Base-by-base conservation (phyloP, 192 early-diverging fungal species). In the Podila minutissima region DNA sequence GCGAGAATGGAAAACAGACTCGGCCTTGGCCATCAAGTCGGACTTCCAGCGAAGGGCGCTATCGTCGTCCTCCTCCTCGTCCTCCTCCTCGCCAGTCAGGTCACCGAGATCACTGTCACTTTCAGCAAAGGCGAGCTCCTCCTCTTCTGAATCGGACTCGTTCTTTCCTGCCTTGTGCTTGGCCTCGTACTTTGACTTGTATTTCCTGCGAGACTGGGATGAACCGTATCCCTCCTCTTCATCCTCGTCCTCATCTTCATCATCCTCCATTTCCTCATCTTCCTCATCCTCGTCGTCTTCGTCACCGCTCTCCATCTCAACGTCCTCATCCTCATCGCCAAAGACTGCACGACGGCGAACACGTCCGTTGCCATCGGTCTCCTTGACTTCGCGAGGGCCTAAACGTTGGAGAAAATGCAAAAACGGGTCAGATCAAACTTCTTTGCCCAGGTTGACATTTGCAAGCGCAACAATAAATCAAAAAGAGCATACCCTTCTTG, bases 51-150 rank as follows among this genome's bases (percentile, higher is more conserved):
- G 83, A 29, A 92, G 59, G 29, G 84, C 72, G 7, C 89, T 90
- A 50, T 87, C 86, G 3, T 87, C 69, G 33, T 83, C 74, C 17
- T 76, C 74, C 3, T 86, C 83, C 28, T 84, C 86, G 0, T 83
- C 83, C 1, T 87, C 83, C 1, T 87, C 74, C 2, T 86, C 84
- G 22, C 57, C 62, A n/a, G 69, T 51, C 17, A 74, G n/a, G n/a
- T 83, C 83, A n/a, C 83, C 89, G 15, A 91, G 69, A 57, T 93
- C 94, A 55, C 93, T 86, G 59, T 95, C 93, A 84, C 91, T 92
- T 66, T 95, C 95, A 61, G 91, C 91, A 75, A 89, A 90, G 28
- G 84, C 74, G 29, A 87, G 72, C 31, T 69, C 83, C 49, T 89
- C 77, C 31, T 79, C 85, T 2, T 87, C 86, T 4, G 88, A 88